Evolutionary conservation across 2,329 filamentous ascomycete genomes (phyloP).

Genomic region (Nothomitra cinnamomea): DNA sequence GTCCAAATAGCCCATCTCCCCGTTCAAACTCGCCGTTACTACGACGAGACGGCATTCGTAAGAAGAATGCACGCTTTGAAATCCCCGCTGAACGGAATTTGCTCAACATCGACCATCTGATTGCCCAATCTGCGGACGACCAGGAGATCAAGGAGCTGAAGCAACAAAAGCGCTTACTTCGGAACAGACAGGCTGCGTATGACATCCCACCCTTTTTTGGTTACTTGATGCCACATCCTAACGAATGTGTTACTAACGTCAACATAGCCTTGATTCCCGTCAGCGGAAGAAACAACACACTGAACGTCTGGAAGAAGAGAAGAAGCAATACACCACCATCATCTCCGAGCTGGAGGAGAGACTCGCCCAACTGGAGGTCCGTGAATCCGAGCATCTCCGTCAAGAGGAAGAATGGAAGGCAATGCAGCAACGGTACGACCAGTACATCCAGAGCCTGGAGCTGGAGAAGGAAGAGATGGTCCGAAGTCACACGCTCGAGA

Average conservation of each 20-base stretch:
- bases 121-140: slow-evolving; percentile 73
- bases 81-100: slow-evolving; percentile 89
- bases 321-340: slow-evolving; percentile 70
- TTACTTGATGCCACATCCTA: slow-evolving; percentile 4
- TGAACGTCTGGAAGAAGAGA: slow-evolving; percentile 89
- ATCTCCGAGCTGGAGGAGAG: slow-evolving; percentile 69
- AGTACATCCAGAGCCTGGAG: slow-evolving; percentile 59
- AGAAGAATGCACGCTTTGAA: slow-evolving; percentile 98
- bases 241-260: slow-evolving; percentile 9
- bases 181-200: slow-evolving; percentile 94
- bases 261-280: slow-evolving; percentile 68
- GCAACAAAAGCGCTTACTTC: slow-evolving; percentile 86
- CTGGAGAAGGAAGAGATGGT: slow-evolving; percentile 89
- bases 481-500: slow-evolving; percentile 74
- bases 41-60: slow-evolving; percentile 77
- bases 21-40: slow-evolving; percentile 60
- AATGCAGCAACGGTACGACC: slow-evolving; percentile 57
- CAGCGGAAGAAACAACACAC: slow-evolving; percentile 98
- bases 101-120: slow-evolving; percentile 86
- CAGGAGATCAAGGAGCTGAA: slow-evolving; percentile 95
- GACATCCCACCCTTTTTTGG: slow-evolving; percentile 29
- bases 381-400: slow-evolving; percentile 31
- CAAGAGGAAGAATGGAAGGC: slow-evolving; percentile 50
- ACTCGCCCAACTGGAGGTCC: slow-evolving; percentile 47
- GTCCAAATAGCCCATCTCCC: slow-evolving; percentile 49